Conservation (phyloP, 345 rosid genomes). For the Hibiscus syriacus region DNA sequence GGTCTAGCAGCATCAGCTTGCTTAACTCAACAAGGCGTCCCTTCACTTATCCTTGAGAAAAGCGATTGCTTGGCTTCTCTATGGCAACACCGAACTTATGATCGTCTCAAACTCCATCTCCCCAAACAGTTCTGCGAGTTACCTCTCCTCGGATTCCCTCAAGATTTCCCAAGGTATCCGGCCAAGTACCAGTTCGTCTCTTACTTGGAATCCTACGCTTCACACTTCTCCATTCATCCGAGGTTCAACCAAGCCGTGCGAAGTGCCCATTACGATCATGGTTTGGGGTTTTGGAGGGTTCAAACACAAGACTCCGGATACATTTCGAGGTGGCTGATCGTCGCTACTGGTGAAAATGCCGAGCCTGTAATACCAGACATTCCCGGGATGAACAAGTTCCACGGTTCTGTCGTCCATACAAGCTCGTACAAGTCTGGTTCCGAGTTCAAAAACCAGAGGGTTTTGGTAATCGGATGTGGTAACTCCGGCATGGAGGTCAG, state of each 20-base stretch:
- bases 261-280: constrained; percentile 45
- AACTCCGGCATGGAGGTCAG: constrained; percentile 94
- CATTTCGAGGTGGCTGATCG: constrained; percentile 59
- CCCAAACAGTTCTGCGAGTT: constrained; percentile 81
- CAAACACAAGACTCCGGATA: constrained; percentile 47
- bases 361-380: constrained; percentile 65
- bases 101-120: constrained; percentile 84
- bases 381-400: constrained; percentile 39
- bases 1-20: constrained; percentile 81
- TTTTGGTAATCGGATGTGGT: constrained; percentile 78
- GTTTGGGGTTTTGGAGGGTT: constrained; percentile 52
- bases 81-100: constrained; percentile 73
- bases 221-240: constrained; percentile 57
- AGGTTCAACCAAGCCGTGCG: constrained; percentile 52
- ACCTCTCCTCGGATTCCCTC: constrained; percentile 63
- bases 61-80: constrained; percentile 70
- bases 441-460: constrained; percentile 39
- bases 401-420: constrained; percentile 51
- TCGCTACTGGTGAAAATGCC: constrained; percentile 87
- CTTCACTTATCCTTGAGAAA: constrained; percentile 70
- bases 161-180: constrained; percentile 70
- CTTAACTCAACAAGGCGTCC: constrained; percentile 47
- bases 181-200: constrained; percentile 60
- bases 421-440: constrained; percentile 60
- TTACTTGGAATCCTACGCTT: constrained; percentile 64